phyloP scores from a whole-genome alignment of 306 rosid genomes.

The Sophora flavescens region DNA sequence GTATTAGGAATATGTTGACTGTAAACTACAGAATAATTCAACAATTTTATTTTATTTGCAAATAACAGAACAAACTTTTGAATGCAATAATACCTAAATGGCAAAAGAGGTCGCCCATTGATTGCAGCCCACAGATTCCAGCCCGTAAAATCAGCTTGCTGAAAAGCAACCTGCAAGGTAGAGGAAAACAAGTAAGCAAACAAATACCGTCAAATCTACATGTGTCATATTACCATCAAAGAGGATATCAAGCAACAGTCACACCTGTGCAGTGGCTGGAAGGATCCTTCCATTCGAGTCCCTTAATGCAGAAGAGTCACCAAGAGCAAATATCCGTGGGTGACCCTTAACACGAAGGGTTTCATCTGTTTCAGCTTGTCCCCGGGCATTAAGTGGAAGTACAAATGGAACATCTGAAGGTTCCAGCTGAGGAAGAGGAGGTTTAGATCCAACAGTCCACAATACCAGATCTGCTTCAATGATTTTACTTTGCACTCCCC shows the following conservation, averaged over 20 bases:
- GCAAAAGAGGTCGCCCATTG: conserved; percentile 92
- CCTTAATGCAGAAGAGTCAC: conserved; percentile 87
- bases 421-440: conserved; percentile 78
- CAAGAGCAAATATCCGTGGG: conserved; percentile 97
- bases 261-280: conserved; percentile 97
- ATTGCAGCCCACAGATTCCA: conserved; percentile 99
- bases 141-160: conserved; percentile 96
- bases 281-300: conserved; percentile 87
- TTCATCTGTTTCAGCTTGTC: conserved; percentile 96
- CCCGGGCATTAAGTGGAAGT: conserved; percentile 88
- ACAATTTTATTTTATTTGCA: not conserved
- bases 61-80: conserved; percentile 26
- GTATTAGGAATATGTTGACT: conserved; percentile 23
- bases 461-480: conserved; percentile 84
- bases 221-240: conserved; percentile 11
- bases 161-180: conserved; percentile 83
- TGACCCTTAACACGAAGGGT: conserved; percentile 99
- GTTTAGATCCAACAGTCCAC: conserved; percentile 95
- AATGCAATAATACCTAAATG: conserved; percentile 73
- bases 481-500: conserved; percentile 68
- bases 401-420: conserved; percentile 59
- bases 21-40: conserved; percentile 9
- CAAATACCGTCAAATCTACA: conserved; percentile 2
- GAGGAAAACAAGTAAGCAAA: conserved; percentile 43
- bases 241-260: conserved; percentile 21